phyloP scores from a whole-genome alignment of 1,284 basidiomycete species.

The Rhodotorula sp. region DNA sequence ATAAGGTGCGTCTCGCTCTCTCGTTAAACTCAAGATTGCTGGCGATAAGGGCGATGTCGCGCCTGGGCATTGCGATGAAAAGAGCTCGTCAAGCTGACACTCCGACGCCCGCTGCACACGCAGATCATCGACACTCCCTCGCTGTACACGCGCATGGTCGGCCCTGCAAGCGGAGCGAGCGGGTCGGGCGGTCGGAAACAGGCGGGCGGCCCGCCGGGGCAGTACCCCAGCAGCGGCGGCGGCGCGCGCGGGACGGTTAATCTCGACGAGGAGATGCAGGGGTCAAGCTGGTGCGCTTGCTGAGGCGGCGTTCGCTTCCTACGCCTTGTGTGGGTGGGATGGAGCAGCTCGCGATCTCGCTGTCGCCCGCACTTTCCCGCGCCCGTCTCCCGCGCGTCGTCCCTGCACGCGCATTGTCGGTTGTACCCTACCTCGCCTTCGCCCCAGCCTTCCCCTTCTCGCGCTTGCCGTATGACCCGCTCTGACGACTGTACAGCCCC shows the following conservation, averaged over 20 bases:
- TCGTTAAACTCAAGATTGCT: too few species aligned
- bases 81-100: not conserved
- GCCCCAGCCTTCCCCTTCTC: not conserved
- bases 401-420: not conserved
- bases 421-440: not conserved
- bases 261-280: slow-evolving; percentile 36
- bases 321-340: rapidly evolving
- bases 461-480: too few species aligned
- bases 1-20: slow-evolving; percentile 54
- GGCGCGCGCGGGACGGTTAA: slow-evolving; percentile 15
- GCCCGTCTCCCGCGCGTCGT: not conserved
- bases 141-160: slow-evolving; percentile 46
- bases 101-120: rapidly evolving
- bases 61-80: too few species aligned
- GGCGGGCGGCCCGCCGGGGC: slow-evolving; percentile 24
- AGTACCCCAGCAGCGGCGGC: slow-evolving; percentile 27
- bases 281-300: slow-evolving; percentile 36
- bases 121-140: slow-evolving; percentile 54
- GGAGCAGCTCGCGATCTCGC: not conserved
- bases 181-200: slow-evolving; percentile 1
- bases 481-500: too few species aligned
- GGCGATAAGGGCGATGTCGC: not conserved
- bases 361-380: too few species aligned
- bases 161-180: not conserved
- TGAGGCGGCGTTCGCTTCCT: not conserved